Evolutionary conservation across 306 rosid species (phyloP).

Genomic region (Cucurbita pepo): DNA sequence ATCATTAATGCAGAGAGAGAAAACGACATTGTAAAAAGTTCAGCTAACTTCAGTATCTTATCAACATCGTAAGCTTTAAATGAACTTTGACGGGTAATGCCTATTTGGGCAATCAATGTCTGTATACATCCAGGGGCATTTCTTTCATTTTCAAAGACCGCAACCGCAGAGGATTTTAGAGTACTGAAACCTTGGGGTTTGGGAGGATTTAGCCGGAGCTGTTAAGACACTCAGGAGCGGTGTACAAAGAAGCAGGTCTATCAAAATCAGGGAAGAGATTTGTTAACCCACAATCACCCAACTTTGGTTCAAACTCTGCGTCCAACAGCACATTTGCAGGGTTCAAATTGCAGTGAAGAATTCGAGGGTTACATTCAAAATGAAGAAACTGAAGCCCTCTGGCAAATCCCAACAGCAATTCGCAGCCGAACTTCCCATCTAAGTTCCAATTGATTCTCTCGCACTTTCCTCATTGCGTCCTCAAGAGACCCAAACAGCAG

Average conservation of each 20-base stretch:
- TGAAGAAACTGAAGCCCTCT: conserved; percentile 95
- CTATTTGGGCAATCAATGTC: neutral
- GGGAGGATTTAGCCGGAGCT: conserved; percentile 13
- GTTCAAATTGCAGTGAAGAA: conserved; percentile 70
- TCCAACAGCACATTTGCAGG: conserved; percentile 77
- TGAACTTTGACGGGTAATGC: neutral
- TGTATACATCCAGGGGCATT: neutral
- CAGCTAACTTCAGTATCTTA: neutral
- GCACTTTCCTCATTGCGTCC: conserved; percentile 60
- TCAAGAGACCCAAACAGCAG: conserved; percentile 64
- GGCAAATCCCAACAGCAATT: conserved; percentile 73
- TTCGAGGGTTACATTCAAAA: conserved; percentile 48
- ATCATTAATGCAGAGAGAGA: neutral
- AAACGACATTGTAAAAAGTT: neutral
- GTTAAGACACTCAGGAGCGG: conserved; percentile 61
- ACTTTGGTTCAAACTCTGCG: conserved; percentile 67
- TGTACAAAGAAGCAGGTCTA: conserved; percentile 34
- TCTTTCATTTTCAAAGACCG: neutral
- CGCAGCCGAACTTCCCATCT: conserved; percentile 78
- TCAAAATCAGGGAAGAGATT: conserved; percentile 45
- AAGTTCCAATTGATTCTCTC: conserved; percentile 47
- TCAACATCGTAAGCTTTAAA: neutral
- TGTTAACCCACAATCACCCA: conserved; percentile 72
- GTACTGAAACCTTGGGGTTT: neutral
- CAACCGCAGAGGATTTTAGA: neutral